These are phyloP conservation scores for Ceratocystis alfenasii DNA, from an alignment of 2,329 filamentous ascomycete species.

Conservation along the genomic window DNA sequence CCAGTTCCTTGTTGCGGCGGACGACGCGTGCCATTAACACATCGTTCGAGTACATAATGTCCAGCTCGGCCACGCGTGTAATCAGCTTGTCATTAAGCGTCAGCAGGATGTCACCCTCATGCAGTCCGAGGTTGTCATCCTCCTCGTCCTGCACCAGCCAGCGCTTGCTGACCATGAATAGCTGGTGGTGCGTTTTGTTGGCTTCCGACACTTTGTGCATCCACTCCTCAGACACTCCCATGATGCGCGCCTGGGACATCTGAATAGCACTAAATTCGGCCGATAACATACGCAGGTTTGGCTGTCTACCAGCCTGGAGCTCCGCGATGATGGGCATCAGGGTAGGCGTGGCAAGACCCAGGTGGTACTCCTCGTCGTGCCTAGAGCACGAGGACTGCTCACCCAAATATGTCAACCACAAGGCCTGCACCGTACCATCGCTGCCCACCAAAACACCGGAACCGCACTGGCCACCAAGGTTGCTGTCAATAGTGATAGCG, in stretches of 20 bases:
- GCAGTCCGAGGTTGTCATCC: conserved; percentile 36
- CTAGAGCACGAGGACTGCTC: conserved; percentile 68
- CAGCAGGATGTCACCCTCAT: conserved; percentile 86
- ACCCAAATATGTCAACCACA: conserved; percentile 95
- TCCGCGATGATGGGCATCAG: conserved; percentile 78
- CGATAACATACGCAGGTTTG: conserved; percentile 78
- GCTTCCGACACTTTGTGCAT: conserved; percentile 78
- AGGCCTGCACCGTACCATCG: conserved; percentile 82
- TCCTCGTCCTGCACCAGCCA: conserved; percentile 47
- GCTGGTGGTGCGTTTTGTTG: conserved; percentile 84
- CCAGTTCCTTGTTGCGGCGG: conserved; percentile 68
- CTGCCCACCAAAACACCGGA: conserved; percentile 84
- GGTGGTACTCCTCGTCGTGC: conserved; percentile 91
- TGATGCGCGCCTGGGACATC: conserved; percentile 92
- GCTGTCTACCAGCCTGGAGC: conserved; percentile 67
- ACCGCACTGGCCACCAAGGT: conserved; percentile 78
- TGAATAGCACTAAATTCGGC: conserved; percentile 91
- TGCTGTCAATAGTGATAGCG: conserved; percentile 93
- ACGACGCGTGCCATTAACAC: conserved; percentile 74
- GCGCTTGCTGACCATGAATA: conserved; percentile 97
- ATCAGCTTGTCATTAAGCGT: conserved; percentile 86
- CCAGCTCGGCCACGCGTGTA: conserved; percentile 82
- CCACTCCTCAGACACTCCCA: conserved; percentile 95
- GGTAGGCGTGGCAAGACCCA: conserved; percentile 79
- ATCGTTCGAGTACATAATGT: conserved; percentile 90